A percentile compares a stretch with the other conserved stretches of the same genome.
These are phyloP conservation scores for Tolypocladium ovalisporum DNA, from an alignment of 2,329 filamentous ascomycete genomes.

Conservation along the genomic window DNA sequence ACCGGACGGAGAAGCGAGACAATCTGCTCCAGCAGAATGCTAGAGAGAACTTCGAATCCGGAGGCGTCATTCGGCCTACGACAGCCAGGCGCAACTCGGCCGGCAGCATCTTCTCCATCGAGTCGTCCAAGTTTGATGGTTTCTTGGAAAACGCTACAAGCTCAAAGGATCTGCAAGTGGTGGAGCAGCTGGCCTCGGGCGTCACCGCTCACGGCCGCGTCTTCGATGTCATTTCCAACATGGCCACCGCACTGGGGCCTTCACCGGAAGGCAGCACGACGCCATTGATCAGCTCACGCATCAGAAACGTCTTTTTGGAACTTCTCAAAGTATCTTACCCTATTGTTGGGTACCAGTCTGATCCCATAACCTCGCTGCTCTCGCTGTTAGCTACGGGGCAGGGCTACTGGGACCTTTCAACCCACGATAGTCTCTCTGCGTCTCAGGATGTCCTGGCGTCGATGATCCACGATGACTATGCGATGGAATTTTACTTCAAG, in stretches of 20 bases:
- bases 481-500: slow-evolving; percentile 51
- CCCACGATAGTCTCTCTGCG: slow-evolving; percentile 16
- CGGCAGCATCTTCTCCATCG: slow-evolving; percentile 51
- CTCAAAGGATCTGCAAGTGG: slow-evolving; percentile 39
- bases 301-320: slow-evolving; percentile 56
- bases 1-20: slow-evolving; percentile 49
- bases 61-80: slow-evolving; percentile 27
- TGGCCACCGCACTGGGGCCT: slow-evolving; percentile 36
- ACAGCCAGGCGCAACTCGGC: slow-evolving; percentile 45
- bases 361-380: slow-evolving; percentile 56
- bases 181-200: slow-evolving; percentile 36
- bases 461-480: slow-evolving; percentile 23
- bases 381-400: slow-evolving; percentile 48
- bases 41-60: slow-evolving; percentile 42
- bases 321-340: slow-evolving; percentile 57
- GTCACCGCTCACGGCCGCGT: slow-evolving; percentile 40
- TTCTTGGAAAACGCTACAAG: slow-evolving; percentile 41
- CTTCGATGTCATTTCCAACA: slow-evolving; percentile 41
- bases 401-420: slow-evolving; percentile 42
- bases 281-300: slow-evolving; percentile 46
- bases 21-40: slow-evolving; percentile 47
- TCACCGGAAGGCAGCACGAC: slow-evolving; percentile 37
- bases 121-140: slow-evolving; percentile 46
- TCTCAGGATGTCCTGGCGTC: slow-evolving; percentile 21
- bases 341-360: slow-evolving; percentile 60